These are phyloP conservation scores for Boletus edulis DNA, from an alignment of 768 basidiomycete genomes.

Conservation along the genomic window DNA sequence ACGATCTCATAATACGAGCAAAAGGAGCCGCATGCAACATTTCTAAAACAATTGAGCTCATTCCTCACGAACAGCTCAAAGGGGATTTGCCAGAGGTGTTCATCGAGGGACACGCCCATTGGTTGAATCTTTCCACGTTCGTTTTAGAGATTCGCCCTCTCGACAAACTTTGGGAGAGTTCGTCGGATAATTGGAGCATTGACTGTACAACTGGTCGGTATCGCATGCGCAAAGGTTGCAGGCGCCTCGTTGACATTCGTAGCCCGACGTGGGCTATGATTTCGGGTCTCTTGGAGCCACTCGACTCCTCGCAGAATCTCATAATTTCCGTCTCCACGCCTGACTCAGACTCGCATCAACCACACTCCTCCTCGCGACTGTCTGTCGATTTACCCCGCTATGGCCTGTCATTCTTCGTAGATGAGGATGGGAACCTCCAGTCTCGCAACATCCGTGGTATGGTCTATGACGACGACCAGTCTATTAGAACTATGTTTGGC, in stretches of 20 bases:
- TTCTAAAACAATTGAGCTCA: slow-evolving; percentile 15
- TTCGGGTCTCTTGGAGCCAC: slow-evolving; percentile 18
- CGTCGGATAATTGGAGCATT: slow-evolving; percentile 27
- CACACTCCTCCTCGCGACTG: slow-evolving; percentile 10
- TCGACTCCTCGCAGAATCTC: slow-evolving; percentile 26
- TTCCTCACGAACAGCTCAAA: slow-evolving; percentile 22
- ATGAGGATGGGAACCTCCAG: slow-evolving; percentile 33
- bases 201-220: slow-evolving; percentile 4
- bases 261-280: slow-evolving; percentile 30
- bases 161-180: slow-evolving; percentile 24
- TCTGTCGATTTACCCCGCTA: slow-evolving; percentile 39
- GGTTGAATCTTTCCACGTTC: slow-evolving; percentile 26
- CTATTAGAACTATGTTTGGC: slow-evolving; percentile 44
- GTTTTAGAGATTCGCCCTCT: slow-evolving; percentile 29
- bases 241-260: slow-evolving; percentile 26
- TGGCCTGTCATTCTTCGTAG: slow-evolving; percentile 39
- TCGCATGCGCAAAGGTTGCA: slow-evolving; percentile 4
- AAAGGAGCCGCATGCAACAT: neutral
- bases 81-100: slow-evolving; percentile 27
- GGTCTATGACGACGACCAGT: slow-evolving; percentile 42
- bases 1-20: slow-evolving; percentile 22
- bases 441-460: slow-evolving; percentile 42
- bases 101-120: slow-evolving; percentile 26
- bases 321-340: slow-evolving; percentile 12
- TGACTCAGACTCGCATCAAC: neutral